Percentiles rank a stretch among this genome's conserved stretches.
Conservation (phyloP, 306 rosid genomes). For the Sicyos edulis region DNA sequence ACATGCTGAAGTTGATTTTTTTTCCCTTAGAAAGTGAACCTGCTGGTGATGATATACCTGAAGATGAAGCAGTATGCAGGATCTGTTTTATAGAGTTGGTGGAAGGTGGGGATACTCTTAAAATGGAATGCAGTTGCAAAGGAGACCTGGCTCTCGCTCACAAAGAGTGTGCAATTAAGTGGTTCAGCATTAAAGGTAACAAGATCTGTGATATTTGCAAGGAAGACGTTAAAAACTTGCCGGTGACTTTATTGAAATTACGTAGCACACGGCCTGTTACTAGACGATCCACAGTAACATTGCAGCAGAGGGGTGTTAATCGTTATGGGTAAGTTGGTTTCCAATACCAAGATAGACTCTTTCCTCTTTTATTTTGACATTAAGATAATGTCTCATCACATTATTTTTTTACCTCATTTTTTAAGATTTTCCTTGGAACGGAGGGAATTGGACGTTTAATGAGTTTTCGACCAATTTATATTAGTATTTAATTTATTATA, state of each 20-base stretch:
- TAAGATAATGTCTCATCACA: background rate
- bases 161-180: slow-evolving; percentile 84
- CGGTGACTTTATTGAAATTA: slow-evolving; percentile 71
- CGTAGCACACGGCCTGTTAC: slow-evolving; percentile 33
- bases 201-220: slow-evolving; percentile 84
- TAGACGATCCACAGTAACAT: slow-evolving; percentile 31
- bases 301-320: slow-evolving; percentile 36
- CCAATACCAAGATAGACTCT: background rate
- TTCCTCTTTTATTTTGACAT: background rate
- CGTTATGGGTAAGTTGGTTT: slow-evolving; percentile 52
- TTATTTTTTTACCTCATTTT: background rate
- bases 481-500: background rate
- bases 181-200: slow-evolving; percentile 95
- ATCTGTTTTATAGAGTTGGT: slow-evolving; percentile 73
- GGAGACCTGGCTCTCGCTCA: slow-evolving; percentile 97
- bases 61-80: slow-evolving; percentile 92
- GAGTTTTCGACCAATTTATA: background rate
- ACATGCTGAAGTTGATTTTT: slow-evolving; percentile 2
- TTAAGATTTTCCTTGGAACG: background rate
- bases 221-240: slow-evolving; percentile 68
- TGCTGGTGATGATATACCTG: slow-evolving; percentile 81
- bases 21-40: slow-evolving; percentile 45
- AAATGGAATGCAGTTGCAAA: slow-evolving; percentile 95
- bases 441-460: background rate
- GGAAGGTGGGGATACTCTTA: slow-evolving; percentile 74